Evolutionary conservation across 1,139 yeast species (phyloP), one percentile per base, ranked within the genome.

Genomic region (Diutina neorugosa): DNA sequence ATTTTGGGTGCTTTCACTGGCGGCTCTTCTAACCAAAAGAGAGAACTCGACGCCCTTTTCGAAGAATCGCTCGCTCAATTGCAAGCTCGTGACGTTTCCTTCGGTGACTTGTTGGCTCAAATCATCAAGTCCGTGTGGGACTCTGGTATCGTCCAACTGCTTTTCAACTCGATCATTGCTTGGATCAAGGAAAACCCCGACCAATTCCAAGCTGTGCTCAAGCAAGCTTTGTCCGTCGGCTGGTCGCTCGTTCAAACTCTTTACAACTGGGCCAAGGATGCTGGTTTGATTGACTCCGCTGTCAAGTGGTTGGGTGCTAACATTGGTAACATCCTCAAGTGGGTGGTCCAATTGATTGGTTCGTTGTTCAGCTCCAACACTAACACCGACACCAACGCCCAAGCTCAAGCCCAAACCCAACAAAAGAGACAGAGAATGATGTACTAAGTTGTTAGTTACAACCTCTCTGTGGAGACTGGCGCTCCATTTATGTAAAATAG

Each of bases 101-200:
- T 71, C 51, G 55, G 63, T 46, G 60, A 65, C 21, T 62, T 70
- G 53, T 61, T 73, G 54, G 48, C 62, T 19, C 58, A 62, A 51
- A 63, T 73, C 54, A 68, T 66, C 55, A 53, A 54, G 21, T 65
- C 62, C 54, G 67, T 74, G 57, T 62, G 65, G 60, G 61, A 63
- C 59, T 68, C 78, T 25, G 77, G 77, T 44, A 59, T 73, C 52
- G 66, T 74, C 43, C 59, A 62, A 53, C 53, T 59, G 50, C 63
- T 73, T 54, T 57, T 73, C 56, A 60, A 65, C 57, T 69, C 68
- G 62, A 70, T 69, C 46, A 60, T 69, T 55, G 60, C 65, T 57
- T 69, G 69, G 62, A 70, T 69, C 49, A 60, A 69, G 60, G 67
- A 67, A 48, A 66, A 74, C 67, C 78, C 79, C 55, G 55, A 60